Percentiles rank a stretch among this genome's conserved stretches.
Conservation (phyloP, 768 basidiomycete species). For the Mycena indigotica region DNA sequence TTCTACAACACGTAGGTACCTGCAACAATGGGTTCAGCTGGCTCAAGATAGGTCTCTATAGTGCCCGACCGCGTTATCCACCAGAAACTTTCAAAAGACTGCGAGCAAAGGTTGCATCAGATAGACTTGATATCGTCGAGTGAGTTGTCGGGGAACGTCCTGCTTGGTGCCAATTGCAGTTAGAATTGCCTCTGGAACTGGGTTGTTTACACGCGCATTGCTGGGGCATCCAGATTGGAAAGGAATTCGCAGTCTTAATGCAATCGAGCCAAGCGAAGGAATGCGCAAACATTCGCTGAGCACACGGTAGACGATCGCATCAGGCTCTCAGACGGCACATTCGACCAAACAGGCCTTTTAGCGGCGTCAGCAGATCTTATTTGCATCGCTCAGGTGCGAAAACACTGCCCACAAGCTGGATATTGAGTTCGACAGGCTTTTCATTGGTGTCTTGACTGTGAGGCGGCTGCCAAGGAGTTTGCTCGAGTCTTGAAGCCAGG, state of each 20-base stretch:
- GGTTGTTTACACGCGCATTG: conserved; percentile 64
- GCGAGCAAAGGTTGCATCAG: conserved; percentile 32
- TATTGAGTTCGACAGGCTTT: conserved; percentile 49
- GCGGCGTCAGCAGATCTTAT: conserved; percentile 55
- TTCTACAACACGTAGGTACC: conserved; percentile 48
- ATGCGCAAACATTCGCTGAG: conserved; percentile 60
- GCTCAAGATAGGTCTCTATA: conserved; percentile 24
- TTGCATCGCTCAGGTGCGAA: conserved; percentile 49
- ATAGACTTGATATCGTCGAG: conserved; percentile 51
- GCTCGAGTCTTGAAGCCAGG: conserved; percentile 57
- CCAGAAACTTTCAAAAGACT: conserved; percentile 47
- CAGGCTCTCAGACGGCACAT: conserved; percentile 47
- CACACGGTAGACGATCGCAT: conserved; percentile 41
- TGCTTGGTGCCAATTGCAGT: not conserved
- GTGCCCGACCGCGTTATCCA: conserved; percentile 63
- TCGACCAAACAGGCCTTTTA: conserved; percentile 45
- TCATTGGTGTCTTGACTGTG: conserved; percentile 67
- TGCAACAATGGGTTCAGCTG: no score
- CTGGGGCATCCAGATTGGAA: conserved; percentile 45
- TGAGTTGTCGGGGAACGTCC: conserved; percentile 24
- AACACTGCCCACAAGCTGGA: not conserved
- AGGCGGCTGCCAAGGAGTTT: conserved; percentile 58
- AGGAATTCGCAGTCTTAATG: conserved; percentile 43
- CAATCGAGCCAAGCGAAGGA: conserved; percentile 65
- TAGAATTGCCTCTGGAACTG: conserved; percentile 63